These are phyloP conservation scores for Venturia effusa DNA, from an alignment of 2,329 filamentous ascomycete species.

Conservation along the genomic window DNA sequence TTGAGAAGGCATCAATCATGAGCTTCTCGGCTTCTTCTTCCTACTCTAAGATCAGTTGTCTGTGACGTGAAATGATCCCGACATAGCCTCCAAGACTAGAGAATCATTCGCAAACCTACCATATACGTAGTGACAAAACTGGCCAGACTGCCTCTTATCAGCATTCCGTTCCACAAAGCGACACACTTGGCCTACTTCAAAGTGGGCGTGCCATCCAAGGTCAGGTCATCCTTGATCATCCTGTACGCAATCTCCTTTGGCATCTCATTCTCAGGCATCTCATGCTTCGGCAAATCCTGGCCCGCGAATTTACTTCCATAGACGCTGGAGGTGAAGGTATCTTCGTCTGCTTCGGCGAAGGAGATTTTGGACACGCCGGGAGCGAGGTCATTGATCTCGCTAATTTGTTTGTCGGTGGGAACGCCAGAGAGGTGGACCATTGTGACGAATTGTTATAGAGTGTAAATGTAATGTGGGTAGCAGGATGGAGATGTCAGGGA, in stretches of 20 bases:
- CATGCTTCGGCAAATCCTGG: conserved; percentile 66
- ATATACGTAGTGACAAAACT: conserved; percentile 92
- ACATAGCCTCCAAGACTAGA: too few relatives aligned
- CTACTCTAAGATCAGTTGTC: conserved; percentile 23
- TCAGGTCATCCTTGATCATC: conserved; percentile 62
- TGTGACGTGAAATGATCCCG: too few relatives aligned
- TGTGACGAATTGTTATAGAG: conserved; percentile 11
- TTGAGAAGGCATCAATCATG: conserved; percentile 84
- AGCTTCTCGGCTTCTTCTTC: conserved; percentile 93
- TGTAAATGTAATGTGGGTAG: background rate
- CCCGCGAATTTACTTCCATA: conserved; percentile 81
- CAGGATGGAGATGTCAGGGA: background rate
- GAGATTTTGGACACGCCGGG: conserved; percentile 37
- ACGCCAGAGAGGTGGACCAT: conserved; percentile 42
- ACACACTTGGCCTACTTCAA: conserved; percentile 49
- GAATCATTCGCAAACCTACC: background rate
- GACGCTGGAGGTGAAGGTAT: conserved; percentile 63
- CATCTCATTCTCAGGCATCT: conserved; percentile 88
- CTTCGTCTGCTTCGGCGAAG: conserved; percentile 34
- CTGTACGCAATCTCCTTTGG: conserved; percentile 86
- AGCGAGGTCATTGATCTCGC: conserved; percentile 21
- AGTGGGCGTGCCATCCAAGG: conserved; percentile 83
- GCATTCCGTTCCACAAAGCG: background rate
- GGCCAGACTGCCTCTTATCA: conserved; percentile 53
- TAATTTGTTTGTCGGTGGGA: conserved; percentile 29